Percentiles rank a stretch among this genome's conserved stretches.
phyloP scores from a whole-genome alignment of 106 monocot genomes.

The Phalaenopsis aphrodite region DNA sequence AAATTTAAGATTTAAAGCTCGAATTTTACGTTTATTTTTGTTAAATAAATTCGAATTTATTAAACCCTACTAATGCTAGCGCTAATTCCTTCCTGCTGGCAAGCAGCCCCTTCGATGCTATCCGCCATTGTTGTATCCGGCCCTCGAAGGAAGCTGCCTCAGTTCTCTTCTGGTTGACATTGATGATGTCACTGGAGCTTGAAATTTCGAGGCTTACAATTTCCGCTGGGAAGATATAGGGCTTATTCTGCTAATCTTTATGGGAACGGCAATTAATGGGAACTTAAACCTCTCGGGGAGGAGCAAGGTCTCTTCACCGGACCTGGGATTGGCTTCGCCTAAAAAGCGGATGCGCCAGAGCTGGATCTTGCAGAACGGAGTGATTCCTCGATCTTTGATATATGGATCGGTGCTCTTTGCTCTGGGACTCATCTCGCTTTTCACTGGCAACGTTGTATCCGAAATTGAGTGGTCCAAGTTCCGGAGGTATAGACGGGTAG shows the following conservation, averaged over 20 bases:
- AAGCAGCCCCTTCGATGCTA: background rate
- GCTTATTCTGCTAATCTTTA: background rate
- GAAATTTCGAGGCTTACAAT: background rate
- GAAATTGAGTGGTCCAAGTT: conserved; percentile 72
- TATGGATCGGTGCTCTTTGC: conserved; percentile 60
- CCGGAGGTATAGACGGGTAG: conserved; percentile 47
- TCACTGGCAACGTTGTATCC: conserved; percentile 72
- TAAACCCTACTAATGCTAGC: no score
- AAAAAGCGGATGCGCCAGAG: conserved; percentile 8
- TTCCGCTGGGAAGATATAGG: background rate
- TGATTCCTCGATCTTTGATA: conserved; percentile 32
- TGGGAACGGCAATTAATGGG: conserved; percentile 2
- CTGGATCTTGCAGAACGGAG: conserved; percentile 1
- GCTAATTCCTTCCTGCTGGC: no score
- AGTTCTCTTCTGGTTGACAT: background rate
- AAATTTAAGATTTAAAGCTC: no score
- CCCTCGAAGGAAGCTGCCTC: background rate
- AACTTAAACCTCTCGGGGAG: background rate
- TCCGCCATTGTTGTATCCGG: background rate
- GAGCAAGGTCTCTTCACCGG: conserved; percentile 1
- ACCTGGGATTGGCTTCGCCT: background rate
- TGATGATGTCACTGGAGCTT: background rate
- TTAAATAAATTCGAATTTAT: no score
- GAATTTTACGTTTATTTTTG: no score
- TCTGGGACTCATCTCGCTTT: conserved; percentile 70